Evolutionary conservation across 139 green algal genomes (phyloP).

Genomic region (Chlamydomonas eustigma): DNA sequence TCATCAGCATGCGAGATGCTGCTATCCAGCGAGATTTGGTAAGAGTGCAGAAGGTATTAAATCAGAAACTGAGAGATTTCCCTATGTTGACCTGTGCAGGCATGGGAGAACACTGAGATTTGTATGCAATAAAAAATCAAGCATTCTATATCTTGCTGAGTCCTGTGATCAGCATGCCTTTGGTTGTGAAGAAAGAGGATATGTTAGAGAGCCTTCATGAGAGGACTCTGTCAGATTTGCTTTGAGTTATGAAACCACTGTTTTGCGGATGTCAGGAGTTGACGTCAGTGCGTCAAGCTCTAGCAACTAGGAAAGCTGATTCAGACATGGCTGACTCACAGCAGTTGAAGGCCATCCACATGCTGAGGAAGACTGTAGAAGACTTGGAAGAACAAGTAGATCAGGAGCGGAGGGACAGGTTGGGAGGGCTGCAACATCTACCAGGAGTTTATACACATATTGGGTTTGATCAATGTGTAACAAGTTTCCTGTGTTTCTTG

Average conservation of each 20-base stretch:
- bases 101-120: no score
- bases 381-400: no score
- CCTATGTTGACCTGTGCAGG: no score
- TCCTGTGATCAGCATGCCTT: neutral
- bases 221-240: neutral
- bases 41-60: neutral
- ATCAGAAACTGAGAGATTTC: neutral
- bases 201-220: neutral
- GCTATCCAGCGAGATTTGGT: neutral
- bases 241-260: conserved; percentile 1
- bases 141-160: no score
- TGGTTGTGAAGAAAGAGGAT: neutral
- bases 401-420: no score
- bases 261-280: neutral
- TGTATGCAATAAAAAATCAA: no score
- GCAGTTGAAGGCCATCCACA: neutral
- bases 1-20: neutral
- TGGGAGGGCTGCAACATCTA: no score
- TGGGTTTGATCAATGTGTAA: neutral
- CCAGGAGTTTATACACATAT: neutral
- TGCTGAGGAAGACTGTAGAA: no score
- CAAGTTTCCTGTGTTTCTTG: neutral
- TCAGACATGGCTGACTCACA: neutral
- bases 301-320: neutral
- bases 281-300: neutral